Base-by-base conservation (phyloP, 352 stramenopile genomes). In the Blastocystis sp. region DNA sequence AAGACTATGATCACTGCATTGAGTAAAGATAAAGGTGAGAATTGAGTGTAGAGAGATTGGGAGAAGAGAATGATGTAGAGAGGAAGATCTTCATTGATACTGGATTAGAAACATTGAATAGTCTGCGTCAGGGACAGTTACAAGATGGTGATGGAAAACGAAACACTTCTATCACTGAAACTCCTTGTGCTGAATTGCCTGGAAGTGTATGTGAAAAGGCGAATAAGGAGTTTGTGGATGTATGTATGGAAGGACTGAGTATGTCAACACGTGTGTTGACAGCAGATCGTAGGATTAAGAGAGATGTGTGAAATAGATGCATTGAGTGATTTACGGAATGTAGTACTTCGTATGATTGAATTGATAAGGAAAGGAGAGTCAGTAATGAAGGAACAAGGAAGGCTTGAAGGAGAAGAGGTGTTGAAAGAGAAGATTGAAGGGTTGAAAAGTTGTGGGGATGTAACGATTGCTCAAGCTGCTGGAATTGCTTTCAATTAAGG, bases 21-120 rank as follows among this genome's bases (percentile, higher is more conserved):
- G 61, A 12, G 61, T 73, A 12, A 14, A n/a, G 24, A 39, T 12
- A 39, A n/a, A n/a, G 11, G 61, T 52, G 61, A 39, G 9, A 39
- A 32, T 7, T 73, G 61, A 73, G 32, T 37, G 12, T 19, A 73
- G 61, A 37, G 32, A 19, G 32, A 46, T 29, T 73, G 61, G 32
- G 7, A n/a, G 24, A 73, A n/a, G 61, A 73, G 61, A 73, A 73
- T 39, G 61, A 73, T 29, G 61, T 73, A 9, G 61, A 73, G 61
- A 29, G 61, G 24, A 73, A 73, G 61, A 73, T 73, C 61, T 73
- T 73, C 61, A 39, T n/a, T 19, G 61, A 73, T 14, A 73, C 19
- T 39, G 61, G 32, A 39, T 46, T 73, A 39, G 12, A 73, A 14
- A 19, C 7, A 11, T n/a, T 73, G 11, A 12, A 39, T 14, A 7